Conservation (phyloP, 148 eudicot genomes). For the Rhododendron henanense region DNA sequence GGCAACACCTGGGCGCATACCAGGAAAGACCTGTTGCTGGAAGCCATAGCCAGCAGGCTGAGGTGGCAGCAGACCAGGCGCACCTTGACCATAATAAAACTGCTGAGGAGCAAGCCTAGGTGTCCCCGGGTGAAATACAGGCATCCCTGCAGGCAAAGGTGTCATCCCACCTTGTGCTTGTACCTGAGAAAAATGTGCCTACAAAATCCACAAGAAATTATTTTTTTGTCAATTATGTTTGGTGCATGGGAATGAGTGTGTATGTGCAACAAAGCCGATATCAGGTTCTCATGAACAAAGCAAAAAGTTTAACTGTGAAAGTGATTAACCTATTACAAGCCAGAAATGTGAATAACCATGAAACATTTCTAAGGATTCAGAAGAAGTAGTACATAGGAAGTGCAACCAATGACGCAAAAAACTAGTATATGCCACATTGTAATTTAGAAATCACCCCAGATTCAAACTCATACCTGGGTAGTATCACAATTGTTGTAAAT, state of each 20-base stretch:
- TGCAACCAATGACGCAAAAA: not conserved
- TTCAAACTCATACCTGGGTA: not conserved
- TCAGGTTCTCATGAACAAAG: not conserved
- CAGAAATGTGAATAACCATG: not conserved
- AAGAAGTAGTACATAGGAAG: not conserved
- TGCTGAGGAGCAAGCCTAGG: constrained; percentile 53
- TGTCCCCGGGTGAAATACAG: constrained; percentile 33
- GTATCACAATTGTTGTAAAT: not conserved
- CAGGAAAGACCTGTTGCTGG: constrained; percentile 49
- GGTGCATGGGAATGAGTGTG: not conserved
- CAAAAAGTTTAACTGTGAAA: not conserved
- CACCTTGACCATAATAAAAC: constrained; percentile 45
- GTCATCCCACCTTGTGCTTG: constrained; percentile 32
- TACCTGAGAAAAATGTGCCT: constrained; percentile 57
- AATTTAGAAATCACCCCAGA: not conserved
- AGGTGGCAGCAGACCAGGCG: constrained; percentile 39
- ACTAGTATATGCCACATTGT: not conserved
- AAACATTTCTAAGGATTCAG: not conserved
- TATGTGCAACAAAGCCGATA: not conserved
- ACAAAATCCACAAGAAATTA: not conserved
- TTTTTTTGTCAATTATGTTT: not conserved
- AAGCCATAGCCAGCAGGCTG: constrained; percentile 43
- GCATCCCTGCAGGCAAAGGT: constrained; percentile 34
- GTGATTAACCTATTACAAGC: not conserved
- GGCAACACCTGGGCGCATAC: constrained; percentile 38